A percentile compares a stretch with the other conserved stretches of the same genome.
These are phyloP conservation scores for Mucor piriformis DNA, from an alignment of 371 early-diverging fungal species.

Conservation along the genomic window DNA sequence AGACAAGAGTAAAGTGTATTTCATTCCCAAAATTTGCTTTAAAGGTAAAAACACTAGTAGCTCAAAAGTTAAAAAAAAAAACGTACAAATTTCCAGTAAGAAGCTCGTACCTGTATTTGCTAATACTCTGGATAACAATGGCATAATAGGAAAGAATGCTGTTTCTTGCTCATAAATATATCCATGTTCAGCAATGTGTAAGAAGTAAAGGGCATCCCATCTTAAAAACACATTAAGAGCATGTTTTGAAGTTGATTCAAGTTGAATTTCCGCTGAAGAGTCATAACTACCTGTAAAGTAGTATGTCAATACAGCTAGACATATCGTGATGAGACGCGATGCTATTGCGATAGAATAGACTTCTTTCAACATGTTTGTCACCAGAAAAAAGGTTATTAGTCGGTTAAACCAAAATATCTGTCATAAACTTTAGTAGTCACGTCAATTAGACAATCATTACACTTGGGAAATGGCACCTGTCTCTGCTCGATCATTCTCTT, in stretches of 20 bases:
- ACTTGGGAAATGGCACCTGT: too few species aligned
- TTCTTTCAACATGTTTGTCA: conserved; percentile 17
- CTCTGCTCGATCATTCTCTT: too few species aligned
- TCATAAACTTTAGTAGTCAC: too few species aligned
- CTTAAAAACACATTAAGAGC: conserved; percentile 65
- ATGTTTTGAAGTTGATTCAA: conserved; percentile 6
- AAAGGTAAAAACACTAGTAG: conserved; percentile 49
- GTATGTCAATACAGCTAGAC: conserved; percentile 25
- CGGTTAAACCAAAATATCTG: too few species aligned
- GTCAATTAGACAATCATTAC: too few species aligned
- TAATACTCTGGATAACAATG: conserved; percentile 60
- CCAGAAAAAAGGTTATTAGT: background rate
- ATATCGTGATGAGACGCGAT: conserved; percentile 29
- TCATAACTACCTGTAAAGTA: conserved; percentile 41
- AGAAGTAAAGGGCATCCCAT: conserved; percentile 94
- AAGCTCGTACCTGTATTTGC: conserved; percentile 35
- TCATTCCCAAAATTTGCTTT: conserved; percentile 41
- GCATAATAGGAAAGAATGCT: conserved; percentile 92
- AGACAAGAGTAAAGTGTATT: conserved; percentile 54
- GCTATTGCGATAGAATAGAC: conserved; percentile 35
- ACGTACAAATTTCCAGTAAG: background rate
- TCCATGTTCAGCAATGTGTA: conserved; percentile 78
- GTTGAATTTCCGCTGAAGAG: conserved; percentile 44
- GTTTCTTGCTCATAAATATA: conserved; percentile 89
- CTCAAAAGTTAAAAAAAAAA: background rate